A percentile compares a stretch with the other conserved stretches of the same genome.
phyloP scores from a whole-genome alignment of 345 rosid species.

The Aurinia saxatilis region DNA sequence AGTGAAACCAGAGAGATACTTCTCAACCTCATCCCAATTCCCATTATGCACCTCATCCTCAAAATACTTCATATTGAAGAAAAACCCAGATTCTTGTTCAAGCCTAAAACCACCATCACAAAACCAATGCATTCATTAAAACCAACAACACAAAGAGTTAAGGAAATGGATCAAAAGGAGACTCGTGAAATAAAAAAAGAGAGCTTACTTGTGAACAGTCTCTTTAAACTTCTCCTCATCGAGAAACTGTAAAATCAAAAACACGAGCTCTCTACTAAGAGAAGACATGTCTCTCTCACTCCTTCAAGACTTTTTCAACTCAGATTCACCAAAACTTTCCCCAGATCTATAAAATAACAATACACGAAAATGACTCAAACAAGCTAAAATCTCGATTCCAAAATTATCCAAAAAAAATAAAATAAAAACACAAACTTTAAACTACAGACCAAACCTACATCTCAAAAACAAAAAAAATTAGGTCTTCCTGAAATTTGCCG shows the following conservation, averaged over 20 bases:
- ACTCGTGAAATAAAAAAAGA: too few relatives aligned
- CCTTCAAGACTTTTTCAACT: constrained; percentile 17
- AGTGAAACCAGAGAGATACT: constrained; percentile 94
- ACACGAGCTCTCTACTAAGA: constrained; percentile 98
- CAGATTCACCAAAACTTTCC: constrained; percentile 28
- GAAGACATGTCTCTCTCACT: constrained; percentile 70
- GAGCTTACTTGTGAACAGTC: constrained; percentile 90
- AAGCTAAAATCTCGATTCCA: constrained; percentile 26
- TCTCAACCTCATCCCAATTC: constrained; percentile 99
- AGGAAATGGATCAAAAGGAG: background rate
- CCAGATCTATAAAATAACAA: constrained; percentile 52
- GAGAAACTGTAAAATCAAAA: constrained; percentile 96
- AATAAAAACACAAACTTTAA: background rate
- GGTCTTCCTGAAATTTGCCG: constrained; percentile 27
- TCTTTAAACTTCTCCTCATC: constrained; percentile 99
- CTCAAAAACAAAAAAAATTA: constrained; percentile 10
- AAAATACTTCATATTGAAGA: constrained; percentile 96
- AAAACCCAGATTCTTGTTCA: constrained; percentile 98
- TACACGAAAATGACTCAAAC: constrained; percentile 3
- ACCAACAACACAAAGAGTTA: background rate
- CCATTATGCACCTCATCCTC: constrained; percentile 98
- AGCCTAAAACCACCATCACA: constrained; percentile 44
- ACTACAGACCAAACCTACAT: constrained; percentile 38
- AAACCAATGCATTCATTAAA: background rate
- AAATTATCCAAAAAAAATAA: background rate